Percentiles rank a stretch among this genome's conserved stretches.
Conservation (phyloP, 1,139 yeast species). For the Ogataea hybrid region DNA sequence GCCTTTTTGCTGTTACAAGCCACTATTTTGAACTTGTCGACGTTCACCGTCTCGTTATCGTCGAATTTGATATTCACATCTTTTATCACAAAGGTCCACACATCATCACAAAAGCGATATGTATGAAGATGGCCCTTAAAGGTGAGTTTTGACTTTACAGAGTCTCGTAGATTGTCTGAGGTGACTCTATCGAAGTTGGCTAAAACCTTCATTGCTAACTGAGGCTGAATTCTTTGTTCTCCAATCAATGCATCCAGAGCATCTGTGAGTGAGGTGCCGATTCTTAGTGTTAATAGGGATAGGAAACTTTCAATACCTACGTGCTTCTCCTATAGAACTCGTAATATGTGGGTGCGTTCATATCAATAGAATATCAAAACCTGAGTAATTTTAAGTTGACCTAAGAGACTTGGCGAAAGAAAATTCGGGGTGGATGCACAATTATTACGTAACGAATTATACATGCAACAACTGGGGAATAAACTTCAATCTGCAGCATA, state of each 20-base stretch:
- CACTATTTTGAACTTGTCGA: too few species aligned
- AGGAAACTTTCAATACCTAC: slow-evolving; percentile 19
- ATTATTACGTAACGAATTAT: too few species aligned
- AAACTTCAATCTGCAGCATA: too few species aligned
- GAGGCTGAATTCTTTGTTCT: slow-evolving; percentile 83
- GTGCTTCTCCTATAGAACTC: slow-evolving; percentile 93
- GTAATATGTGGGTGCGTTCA: slow-evolving; percentile 76
- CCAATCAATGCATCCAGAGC: slow-evolving; percentile 84
- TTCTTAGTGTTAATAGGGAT: slow-evolving; percentile 15
- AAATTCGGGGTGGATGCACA: too few species aligned
- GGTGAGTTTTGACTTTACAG: slow-evolving; percentile 73
- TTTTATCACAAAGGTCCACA: too few species aligned
- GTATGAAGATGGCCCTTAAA: slow-evolving; percentile 93
- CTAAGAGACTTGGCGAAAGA: too few species aligned
- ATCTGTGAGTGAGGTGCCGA: slow-evolving; percentile 79
- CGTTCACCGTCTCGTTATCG: too few species aligned
- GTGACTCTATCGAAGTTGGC: slow-evolving; percentile 87
- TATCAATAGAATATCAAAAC: slow-evolving; percentile 21
- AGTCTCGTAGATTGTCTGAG: slow-evolving; percentile 74
- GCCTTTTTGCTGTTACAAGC: too few species aligned
- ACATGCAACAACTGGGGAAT: too few species aligned
- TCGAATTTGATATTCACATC: too few species aligned
- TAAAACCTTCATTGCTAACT: slow-evolving; percentile 86
- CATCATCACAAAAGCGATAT: too few species aligned
- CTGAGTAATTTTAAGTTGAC: too few species aligned